A percentile compares a stretch with the other conserved stretches of the same genome.
These are phyloP conservation scores for Vanrija pseudolonga DNA, from an alignment of 1,284 basidiomycete species.

Conservation along the genomic window DNA sequence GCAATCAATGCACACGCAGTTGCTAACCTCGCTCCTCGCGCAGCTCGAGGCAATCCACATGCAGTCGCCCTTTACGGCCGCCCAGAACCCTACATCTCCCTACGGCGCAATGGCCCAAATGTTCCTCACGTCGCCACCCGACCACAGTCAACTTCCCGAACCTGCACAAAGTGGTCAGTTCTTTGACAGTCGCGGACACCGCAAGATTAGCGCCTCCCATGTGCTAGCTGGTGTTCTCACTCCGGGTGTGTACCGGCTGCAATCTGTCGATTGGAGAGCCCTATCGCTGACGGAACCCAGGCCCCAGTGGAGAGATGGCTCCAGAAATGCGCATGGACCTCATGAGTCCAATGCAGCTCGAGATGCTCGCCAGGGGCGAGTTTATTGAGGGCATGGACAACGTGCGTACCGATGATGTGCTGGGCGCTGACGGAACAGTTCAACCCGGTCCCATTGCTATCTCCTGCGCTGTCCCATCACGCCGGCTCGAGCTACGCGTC, in stretches of 20 bases:
- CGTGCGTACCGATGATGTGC: slow-evolving; percentile 19
- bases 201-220: slow-evolving; percentile 4
- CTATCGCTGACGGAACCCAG: slow-evolving; percentile 16
- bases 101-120: slow-evolving; percentile 35
- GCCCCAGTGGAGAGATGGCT: slow-evolving; percentile 41
- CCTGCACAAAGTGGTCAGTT: slow-evolving; percentile 7
- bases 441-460: slow-evolving; percentile 36
- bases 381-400: slow-evolving; percentile 29
- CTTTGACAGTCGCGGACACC: slow-evolving; percentile 5
- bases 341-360: slow-evolving; percentile 46
- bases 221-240: slow-evolving; percentile 21
- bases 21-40: neutral
- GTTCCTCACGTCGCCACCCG: slow-evolving; percentile 33
- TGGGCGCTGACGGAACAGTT: slow-evolving; percentile 17
- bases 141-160: slow-evolving; percentile 2
- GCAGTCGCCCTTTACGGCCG: slow-evolving; percentile 46
- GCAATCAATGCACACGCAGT: neutral
- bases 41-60: slow-evolving; percentile 49
- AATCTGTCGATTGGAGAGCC: neutral
- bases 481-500: slow-evolving; percentile 29
- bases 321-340: slow-evolving; percentile 35
- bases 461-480: slow-evolving; percentile 37
- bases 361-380: slow-evolving; percentile 33
- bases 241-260: slow-evolving; percentile 27
- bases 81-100: slow-evolving; percentile 30